Evolutionary conservation across 805 yeast species (phyloP).

Genomic region (Wickerhamomyces hampshirensis): DNA sequence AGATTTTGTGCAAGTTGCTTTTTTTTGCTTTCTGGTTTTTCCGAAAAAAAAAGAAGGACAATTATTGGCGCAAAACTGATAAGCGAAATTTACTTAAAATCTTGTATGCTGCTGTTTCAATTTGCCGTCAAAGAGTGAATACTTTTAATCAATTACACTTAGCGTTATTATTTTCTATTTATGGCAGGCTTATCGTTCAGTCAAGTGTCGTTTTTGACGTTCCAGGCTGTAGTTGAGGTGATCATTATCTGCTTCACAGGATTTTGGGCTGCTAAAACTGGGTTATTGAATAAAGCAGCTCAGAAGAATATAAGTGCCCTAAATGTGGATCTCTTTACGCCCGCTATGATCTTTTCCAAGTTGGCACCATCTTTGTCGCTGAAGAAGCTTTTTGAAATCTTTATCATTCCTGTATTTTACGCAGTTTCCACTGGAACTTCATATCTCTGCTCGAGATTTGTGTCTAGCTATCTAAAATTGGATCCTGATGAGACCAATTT

Average conservation of each 20-base stretch:
- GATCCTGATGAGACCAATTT: constrained; percentile 79
- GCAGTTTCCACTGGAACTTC: constrained; percentile 81
- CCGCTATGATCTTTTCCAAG: constrained; percentile 89
- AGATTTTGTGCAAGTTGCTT: no score
- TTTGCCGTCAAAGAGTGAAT: no score
- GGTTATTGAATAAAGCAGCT: constrained; percentile 63
- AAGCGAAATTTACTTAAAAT: no score
- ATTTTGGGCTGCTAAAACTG: constrained; percentile 72
- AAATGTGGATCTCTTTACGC: constrained; percentile 91
- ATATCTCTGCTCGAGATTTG: constrained; percentile 51
- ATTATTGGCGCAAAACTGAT: no score
- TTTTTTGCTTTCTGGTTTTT: no score
- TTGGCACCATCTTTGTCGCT: constrained; percentile 63
- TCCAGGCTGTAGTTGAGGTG: constrained; percentile 89
- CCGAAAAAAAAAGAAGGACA: no score
- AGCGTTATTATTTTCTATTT: no score
- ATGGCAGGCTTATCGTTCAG: constrained; percentile 11
- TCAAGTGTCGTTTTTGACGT: constrained; percentile 55
- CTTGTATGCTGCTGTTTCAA: no score
- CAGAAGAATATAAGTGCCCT: constrained; percentile 72
- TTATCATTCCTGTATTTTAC: constrained; percentile 79
- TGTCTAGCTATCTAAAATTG: constrained; percentile 49
- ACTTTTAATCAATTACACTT: no score
- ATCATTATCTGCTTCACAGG: constrained; percentile 85
- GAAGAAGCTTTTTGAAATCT: constrained; percentile 71